These are phyloP conservation scores for Neopestalotiopsis sp. DNA, from an alignment of 2,329 filamentous ascomycete species.

Conservation along the genomic window DNA sequence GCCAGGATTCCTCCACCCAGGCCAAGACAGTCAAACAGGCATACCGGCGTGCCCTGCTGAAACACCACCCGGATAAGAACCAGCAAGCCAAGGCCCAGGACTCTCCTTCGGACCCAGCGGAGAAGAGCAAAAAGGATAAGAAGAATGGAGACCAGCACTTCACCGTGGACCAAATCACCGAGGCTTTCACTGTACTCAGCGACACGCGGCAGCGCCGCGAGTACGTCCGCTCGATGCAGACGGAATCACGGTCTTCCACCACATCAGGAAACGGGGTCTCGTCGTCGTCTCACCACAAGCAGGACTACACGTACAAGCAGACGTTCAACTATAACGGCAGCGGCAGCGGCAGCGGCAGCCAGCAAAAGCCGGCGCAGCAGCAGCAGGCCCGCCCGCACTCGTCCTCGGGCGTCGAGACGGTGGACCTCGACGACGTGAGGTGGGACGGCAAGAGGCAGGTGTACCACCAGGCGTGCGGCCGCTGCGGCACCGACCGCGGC, in stretches of 20 bases:
- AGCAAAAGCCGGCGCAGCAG: slow-evolving; percentile 22
- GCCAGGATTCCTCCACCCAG: slow-evolving; percentile 46
- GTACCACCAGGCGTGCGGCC: slow-evolving; percentile 61
- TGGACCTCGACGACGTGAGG: slow-evolving; percentile 69
- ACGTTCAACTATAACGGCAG: slow-evolving; percentile 17
- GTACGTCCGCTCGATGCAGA: slow-evolving; percentile 57
- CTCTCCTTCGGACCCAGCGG: slow-evolving; percentile 16
- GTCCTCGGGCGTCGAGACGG: slow-evolving; percentile 59
- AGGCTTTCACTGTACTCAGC: slow-evolving; percentile 63
- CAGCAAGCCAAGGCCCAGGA: slow-evolving; percentile 21
- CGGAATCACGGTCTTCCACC: slow-evolving; percentile 22
- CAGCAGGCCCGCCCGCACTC: slow-evolving; percentile 22
- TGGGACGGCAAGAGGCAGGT: slow-evolving; percentile 52
- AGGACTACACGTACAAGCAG: slow-evolving; percentile 26
- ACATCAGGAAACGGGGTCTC: neutral
- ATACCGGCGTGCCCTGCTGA: slow-evolving; percentile 68
- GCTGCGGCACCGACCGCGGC: slow-evolving; percentile 67
- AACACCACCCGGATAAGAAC: slow-evolving; percentile 69
- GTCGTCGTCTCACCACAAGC: slow-evolving; percentile 12
- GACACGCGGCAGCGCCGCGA: slow-evolving; percentile 50
- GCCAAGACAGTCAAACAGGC: slow-evolving; percentile 60
- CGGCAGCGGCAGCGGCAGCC: slow-evolving; percentile 14
- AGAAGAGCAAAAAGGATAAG: slow-evolving; percentile 12
- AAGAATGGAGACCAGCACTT: slow-evolving; percentile 33
- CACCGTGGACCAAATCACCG: slow-evolving; percentile 68